Evolutionary conservation across 768 basidiomycete genomes (phyloP).

Genomic region (Paxillus ammoniavirescens): DNA sequence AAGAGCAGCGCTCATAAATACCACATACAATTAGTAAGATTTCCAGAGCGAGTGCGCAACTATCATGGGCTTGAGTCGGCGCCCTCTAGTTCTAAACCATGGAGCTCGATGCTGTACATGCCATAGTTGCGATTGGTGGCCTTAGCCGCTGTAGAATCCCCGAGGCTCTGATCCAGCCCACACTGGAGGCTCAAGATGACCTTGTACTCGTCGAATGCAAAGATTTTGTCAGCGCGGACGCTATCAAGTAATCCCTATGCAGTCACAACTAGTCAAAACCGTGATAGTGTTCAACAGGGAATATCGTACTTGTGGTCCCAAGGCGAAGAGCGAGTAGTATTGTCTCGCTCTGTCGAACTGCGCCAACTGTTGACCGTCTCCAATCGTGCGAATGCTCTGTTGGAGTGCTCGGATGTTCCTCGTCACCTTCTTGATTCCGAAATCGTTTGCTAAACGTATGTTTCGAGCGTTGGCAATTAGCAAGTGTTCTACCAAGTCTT

Average conservation of each 20-base stretch:
- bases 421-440: conserved; percentile 83
- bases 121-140: conserved; percentile 73
- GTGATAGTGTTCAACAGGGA: not conserved
- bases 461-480: conserved; percentile 73
- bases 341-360: conserved; percentile 74
- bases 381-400: conserved; percentile 82
- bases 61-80: conserved; percentile 36
- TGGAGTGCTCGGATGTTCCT: conserved; percentile 90
- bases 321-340: conserved; percentile 79
- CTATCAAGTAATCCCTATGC: conserved; percentile 75
- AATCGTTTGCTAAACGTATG: conserved; percentile 64
- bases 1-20: too few relatives aligned
- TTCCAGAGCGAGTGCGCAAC: not conserved
- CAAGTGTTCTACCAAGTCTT: conserved; percentile 79
- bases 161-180: conserved; percentile 66
- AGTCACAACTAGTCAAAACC: not conserved
- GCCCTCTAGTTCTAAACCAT: conserved; percentile 66
- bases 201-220: conserved; percentile 92
- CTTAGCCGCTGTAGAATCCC: conserved; percentile 47
- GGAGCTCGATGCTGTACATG: conserved; percentile 88
- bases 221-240: conserved; percentile 60
- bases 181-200: conserved; percentile 88
- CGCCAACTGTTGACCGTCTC: conserved; percentile 54
- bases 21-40: conserved; percentile 14
- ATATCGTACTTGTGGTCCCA: conserved; percentile 66